phyloP scores from a whole-genome alignment of 306 rosid species.

The Acacia confusa region DNA sequence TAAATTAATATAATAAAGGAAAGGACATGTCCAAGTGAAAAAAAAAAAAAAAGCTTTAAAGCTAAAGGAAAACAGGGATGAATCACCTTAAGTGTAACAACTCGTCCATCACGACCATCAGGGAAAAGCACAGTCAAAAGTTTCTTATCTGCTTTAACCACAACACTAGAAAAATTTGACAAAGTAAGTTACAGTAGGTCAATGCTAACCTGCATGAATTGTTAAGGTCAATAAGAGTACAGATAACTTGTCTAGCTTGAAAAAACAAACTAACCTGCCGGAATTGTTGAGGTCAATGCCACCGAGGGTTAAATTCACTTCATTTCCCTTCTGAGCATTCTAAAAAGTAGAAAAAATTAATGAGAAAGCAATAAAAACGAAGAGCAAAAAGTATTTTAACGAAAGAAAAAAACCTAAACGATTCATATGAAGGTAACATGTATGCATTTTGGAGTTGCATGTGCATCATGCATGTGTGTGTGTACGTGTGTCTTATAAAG shows the following conservation, averaged over 20 bases:
- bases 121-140: slow-evolving; percentile 92
- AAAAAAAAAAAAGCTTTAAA: background rate
- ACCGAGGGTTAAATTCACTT: slow-evolving; percentile 93
- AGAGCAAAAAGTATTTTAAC: background rate
- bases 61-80: slow-evolving; percentile 1
- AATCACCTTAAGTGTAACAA: slow-evolving; percentile 94
- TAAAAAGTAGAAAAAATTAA: slow-evolving; percentile 34
- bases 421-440: too few species aligned
- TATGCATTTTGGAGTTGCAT: too few species aligned
- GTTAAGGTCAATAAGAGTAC: slow-evolving; percentile 11
- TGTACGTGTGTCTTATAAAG: too few species aligned
- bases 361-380: background rate
- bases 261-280: slow-evolving; percentile 93
- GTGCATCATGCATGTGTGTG: too few species aligned
- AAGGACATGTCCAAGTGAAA: background rate
- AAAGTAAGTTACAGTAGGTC: slow-evolving; percentile 18
- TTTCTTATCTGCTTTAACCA: slow-evolving; percentile 88
- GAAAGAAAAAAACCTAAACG: background rate
- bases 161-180: slow-evolving; percentile 68
- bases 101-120: slow-evolving; percentile 95
- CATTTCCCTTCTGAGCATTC: slow-evolving; percentile 81
- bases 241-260: slow-evolving; percentile 20
- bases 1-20: background rate
- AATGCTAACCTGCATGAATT: background rate
- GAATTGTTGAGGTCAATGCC: slow-evolving; percentile 99